phyloP scores from a whole-genome alignment of 495 filamentous ascomycete genomes.

The Lichina pygmaea region DNA sequence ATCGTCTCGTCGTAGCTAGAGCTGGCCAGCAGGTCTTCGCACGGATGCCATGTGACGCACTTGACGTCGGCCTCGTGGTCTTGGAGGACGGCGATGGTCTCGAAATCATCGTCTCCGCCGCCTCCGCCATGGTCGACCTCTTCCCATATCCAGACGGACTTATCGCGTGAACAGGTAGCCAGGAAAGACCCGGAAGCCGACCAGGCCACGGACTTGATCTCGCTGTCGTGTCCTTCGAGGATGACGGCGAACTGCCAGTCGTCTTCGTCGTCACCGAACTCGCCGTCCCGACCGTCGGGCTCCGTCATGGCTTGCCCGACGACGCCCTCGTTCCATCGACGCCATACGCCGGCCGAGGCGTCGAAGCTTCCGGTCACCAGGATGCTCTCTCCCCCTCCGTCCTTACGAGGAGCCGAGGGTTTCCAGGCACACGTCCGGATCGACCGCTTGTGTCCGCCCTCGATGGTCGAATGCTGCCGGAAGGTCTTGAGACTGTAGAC shows the following conservation, averaged over 20 bases:
- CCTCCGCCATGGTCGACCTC: constrained; percentile 28
- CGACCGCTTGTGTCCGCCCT: constrained; percentile 71
- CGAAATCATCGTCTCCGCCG: constrained; percentile 70
- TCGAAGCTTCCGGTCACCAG: constrained; percentile 3
- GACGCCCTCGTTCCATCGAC: constrained; percentile 1
- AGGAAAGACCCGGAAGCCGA: constrained; percentile 53
- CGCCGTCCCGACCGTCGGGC: background rate
- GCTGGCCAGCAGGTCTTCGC: constrained; percentile 47
- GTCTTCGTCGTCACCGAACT: constrained; percentile 24
- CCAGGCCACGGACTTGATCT: constrained; percentile 73
- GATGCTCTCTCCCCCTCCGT: constrained; percentile 1
- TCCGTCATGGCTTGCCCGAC: background rate
- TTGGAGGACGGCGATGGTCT: constrained; percentile 80
- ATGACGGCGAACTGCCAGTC: constrained; percentile 75
- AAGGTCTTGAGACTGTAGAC: constrained; percentile 69
- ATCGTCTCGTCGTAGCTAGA: constrained; percentile 83
- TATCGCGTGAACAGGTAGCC: constrained; percentile 76
- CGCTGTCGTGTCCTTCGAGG: constrained; percentile 78
- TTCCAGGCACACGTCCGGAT: constrained; percentile 68
- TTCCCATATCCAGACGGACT: constrained; percentile 98
- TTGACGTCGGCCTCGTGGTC: constrained; percentile 94
- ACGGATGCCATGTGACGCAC: constrained; percentile 70
- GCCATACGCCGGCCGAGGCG: constrained; percentile 1
- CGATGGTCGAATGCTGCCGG: constrained; percentile 45
- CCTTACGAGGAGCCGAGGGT: constrained; percentile 16